Evolutionary conservation across 176 grass and related monocot species (phyloP), one percentile per base, ranked within the genome.

Genomic region (Oryza meridionalis): DNA sequence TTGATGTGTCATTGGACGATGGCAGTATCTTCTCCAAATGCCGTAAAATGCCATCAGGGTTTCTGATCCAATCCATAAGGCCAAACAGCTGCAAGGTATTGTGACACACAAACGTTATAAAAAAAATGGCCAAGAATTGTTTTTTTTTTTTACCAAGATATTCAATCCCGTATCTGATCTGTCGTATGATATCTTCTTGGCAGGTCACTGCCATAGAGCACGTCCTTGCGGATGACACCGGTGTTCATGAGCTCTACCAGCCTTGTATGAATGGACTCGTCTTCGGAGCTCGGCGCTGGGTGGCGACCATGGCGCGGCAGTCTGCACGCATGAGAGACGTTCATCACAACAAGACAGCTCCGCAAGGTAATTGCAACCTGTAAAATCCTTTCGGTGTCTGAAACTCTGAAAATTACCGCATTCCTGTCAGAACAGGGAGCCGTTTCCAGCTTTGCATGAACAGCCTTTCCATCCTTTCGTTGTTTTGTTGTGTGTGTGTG

Each of bases 21-120:
- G 51, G 84, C 14, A 61, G 42, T 22, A 59, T 65, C 22, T 66
- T 65, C 33, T 29, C 66, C 68, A 81, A 35, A 40, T 90, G 73
- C 82, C 86, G 68, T n/a, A 93, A 79, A 86, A 77, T 90, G 76
- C 88, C 94, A 50, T 96, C 94, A n/a, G 94, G 94, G 7, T 2
- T 87, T 25, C 50, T 96, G 24, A 84, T 96, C 21, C 77, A 85
- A 72, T 64, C 87, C 69, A 11, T 91, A 29, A 85, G 77, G 29
- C 37, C 58, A 53, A 85, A 82, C 79, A 86, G 5, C 86, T 84
- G 90, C 84, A 91, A 89, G 91, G 94, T 91, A 90, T 32, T 50
- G 62, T 65, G 8, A 50, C 12, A 32, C 53, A 37, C 6, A 50
- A 65, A 70, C 0, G 17, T 19, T 5, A 55, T 17, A 53, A 53